These are phyloP conservation scores for Petasospora rhodanensis DNA, from an alignment of 1,139 yeast species.

Conservation along the genomic window DNA sequence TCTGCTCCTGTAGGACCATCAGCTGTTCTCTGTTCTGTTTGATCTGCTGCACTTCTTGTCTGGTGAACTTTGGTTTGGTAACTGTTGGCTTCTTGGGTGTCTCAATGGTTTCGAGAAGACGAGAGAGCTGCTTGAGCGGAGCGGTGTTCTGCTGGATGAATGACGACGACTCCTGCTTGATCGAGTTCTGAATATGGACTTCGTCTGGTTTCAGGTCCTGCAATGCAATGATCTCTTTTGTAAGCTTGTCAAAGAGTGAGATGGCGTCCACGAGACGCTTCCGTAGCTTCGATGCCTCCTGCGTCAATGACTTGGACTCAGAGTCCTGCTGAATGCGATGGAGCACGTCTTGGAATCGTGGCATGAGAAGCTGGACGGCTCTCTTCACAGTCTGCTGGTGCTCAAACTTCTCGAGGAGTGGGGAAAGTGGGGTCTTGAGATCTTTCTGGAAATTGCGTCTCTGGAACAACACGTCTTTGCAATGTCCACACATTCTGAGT, in stretches of 20 bases:
- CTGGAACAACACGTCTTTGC: conserved; percentile 59
- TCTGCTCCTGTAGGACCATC: conserved; percentile 85
- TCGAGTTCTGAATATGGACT: conserved; percentile 38
- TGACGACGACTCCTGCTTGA: conserved; percentile 40
- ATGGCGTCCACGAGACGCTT: conserved; percentile 40
- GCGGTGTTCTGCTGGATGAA: conserved; percentile 54
- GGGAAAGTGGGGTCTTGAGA: conserved; percentile 21
- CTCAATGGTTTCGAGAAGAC: conserved; percentile 28
- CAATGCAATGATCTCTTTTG: conserved; percentile 35
- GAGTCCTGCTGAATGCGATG: conserved; percentile 31
- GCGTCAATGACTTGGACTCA: conserved; percentile 27
- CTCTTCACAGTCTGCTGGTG: conserved; percentile 32
- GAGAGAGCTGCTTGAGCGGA: conserved; percentile 47
- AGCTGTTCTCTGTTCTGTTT: conserved; percentile 65
- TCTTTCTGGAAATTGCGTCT: conserved; percentile 49
- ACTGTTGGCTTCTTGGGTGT: conserved; percentile 12
- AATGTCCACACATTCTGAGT: conserved; percentile 60
- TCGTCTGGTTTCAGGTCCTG: conserved; percentile 34
- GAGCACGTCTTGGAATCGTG: conserved; percentile 37
- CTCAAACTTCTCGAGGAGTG: conserved; percentile 26
- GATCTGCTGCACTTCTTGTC: conserved; percentile 37
- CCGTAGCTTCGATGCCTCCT: conserved; percentile 37
- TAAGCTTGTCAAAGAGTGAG: conserved; percentile 39
- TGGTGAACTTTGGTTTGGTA: conserved; percentile 19
- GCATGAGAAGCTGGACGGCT: conserved; percentile 36